These are phyloP conservation scores for Pythium sukuiense DNA, from an alignment of 352 stramenopile genomes.

Conservation along the genomic window DNA sequence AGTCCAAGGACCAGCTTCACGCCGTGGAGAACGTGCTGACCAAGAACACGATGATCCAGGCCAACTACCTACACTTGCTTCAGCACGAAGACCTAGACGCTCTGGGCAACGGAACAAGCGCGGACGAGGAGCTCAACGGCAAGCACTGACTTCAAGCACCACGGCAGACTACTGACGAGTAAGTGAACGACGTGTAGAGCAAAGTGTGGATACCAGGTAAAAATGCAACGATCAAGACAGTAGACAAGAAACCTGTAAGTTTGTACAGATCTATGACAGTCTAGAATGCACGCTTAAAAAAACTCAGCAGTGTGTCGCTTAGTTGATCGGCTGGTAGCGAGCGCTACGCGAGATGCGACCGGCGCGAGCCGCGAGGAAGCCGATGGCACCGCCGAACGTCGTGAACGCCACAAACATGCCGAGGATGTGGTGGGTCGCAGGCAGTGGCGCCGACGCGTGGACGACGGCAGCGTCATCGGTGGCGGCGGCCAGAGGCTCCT, in stretches of 20 bases:
- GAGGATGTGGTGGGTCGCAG: constrained; percentile 27
- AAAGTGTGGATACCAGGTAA: neutral
- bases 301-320: neutral
- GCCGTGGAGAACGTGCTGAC: constrained; percentile 59
- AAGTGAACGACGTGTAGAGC: neutral
- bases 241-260: neutral
- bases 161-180: neutral
- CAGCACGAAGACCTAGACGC: constrained; percentile 20
- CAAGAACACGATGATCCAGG: constrained; percentile 64
- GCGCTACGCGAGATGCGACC: constrained; percentile 24
- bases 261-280: constrained; percentile 6
- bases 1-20: constrained; percentile 41
- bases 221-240: neutral
- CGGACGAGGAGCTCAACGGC: constrained; percentile 5
- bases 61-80: constrained; percentile 69
- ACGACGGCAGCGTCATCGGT: constrained; percentile 12
- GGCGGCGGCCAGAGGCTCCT: neutral
- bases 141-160: constrained; percentile 1
- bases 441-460: constrained; percentile 3
- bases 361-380: constrained; percentile 30
- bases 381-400: constrained; percentile 33
- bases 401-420: constrained; percentile 38
- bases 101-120: neutral
- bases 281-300: neutral
- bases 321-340: constrained; percentile 36